Percentiles rank a stretch among this genome's conserved stretches.
Conservation (phyloP, 768 basidiomycete species). For the Naganishia vaughanmartiniae region DNA sequence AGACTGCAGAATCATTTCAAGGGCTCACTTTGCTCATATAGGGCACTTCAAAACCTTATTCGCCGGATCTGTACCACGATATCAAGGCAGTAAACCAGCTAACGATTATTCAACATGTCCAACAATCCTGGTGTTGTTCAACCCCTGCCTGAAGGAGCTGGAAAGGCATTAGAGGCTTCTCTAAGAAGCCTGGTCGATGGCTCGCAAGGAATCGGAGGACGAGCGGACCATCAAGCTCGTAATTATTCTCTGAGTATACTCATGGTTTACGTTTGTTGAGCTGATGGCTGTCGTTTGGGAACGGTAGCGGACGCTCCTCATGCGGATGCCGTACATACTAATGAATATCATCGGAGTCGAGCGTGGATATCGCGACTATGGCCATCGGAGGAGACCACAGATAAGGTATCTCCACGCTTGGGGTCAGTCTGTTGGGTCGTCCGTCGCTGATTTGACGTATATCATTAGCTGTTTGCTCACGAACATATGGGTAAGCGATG, state of each 20-base stretch:
- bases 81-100: too few species aligned
- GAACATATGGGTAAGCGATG: conserved; percentile 48
- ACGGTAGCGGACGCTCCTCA: background rate
- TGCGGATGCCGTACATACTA: conserved; percentile 26
- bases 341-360: background rate
- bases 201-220: conserved; percentile 20
- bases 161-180: conserved; percentile 42
- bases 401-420: background rate
- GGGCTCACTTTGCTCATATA: too few species aligned
- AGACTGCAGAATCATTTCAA: too few species aligned
- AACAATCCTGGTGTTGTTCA: conserved; percentile 35
- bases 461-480: conserved; percentile 46
- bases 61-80: too few species aligned
- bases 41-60: too few species aligned
- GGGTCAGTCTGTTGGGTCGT: background rate
- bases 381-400: conserved; percentile 12
- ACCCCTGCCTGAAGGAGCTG: conserved; percentile 37
- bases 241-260: conserved; percentile 27
- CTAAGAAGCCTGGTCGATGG: conserved; percentile 40
- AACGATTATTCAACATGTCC: conserved; percentile 19
- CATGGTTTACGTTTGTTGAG: background rate
- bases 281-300: background rate
- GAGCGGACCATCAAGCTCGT: conserved; percentile 34
- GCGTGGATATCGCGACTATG: conserved; percentile 13
- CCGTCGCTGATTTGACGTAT: background rate